Conservation (phyloP, 139 green algal genomes). For the Chlamydomonas incerta region DNA sequence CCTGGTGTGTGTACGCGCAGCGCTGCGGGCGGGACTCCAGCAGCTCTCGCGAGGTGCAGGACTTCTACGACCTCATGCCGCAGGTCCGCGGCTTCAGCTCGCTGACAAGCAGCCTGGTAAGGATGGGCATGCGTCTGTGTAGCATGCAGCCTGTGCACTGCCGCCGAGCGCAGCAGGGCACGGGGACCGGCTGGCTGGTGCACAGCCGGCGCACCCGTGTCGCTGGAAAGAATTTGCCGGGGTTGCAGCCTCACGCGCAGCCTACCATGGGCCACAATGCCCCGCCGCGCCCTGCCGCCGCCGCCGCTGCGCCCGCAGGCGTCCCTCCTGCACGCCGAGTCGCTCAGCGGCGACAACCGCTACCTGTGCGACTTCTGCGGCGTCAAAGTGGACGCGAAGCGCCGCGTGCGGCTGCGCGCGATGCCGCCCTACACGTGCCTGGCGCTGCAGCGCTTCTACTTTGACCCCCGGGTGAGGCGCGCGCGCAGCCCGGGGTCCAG, state of each 20-base stretch:
- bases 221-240: too few species aligned
- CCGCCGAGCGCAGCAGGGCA: too few species aligned
- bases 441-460: conserved; percentile 93
- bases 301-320: conserved; percentile 37
- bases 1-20: not conserved
- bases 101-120: conserved; percentile 53
- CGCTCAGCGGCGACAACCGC: conserved; percentile 87
- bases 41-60: conserved; percentile 51
- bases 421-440: conserved; percentile 89
- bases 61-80: conserved; percentile 92
- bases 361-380: conserved; percentile 86
- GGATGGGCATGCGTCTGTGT: too few species aligned
- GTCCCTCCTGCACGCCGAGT: conserved; percentile 71
- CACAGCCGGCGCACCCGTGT: too few species aligned
- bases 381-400: conserved; percentile 77
- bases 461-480: conserved; percentile 79
- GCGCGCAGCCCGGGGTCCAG: too few species aligned
- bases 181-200: too few species aligned
- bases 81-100: conserved; percentile 73
- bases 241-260: too few species aligned
- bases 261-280: too few species aligned
- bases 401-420: conserved; percentile 71
- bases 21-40: conserved; percentile 64
- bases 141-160: too few species aligned
- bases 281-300: not conserved